Evolutionary conservation across 495 filamentous ascomycete species (phyloP), one percentile per base, ranked within the genome.

Genomic region (Penicillium pancosmium): DNA sequence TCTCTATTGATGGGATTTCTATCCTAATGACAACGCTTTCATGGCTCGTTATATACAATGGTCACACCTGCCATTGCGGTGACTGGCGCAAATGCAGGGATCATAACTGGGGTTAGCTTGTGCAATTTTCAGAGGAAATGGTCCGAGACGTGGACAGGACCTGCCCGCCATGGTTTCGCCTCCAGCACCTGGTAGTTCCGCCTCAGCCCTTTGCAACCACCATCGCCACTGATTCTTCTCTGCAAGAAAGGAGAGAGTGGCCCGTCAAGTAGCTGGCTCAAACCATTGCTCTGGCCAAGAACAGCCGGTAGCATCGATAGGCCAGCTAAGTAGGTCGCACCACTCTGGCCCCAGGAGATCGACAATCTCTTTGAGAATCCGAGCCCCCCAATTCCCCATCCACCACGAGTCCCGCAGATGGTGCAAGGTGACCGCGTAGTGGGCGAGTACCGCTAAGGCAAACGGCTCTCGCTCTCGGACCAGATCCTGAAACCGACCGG

Each of bases 361-460:
- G 25, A 68, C 70, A 38, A 76, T 70, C 34, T 71, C 61, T 33
- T 56, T 60, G 18, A 78, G 63, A n/a, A 78, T 55, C 18, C 66
- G 59, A 1, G 38, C 50, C 0, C 70, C 78, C 78, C 78, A 80
- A 33, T 81, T 74, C 0, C 70, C 73, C 75, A 82, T 78, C 74
- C 76, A 84, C 82, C 82, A 84, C 44, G 74, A 68, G 9, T 74
- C 58, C n/a, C 81, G 68, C 31, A 83, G 51, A 51, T 76, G 73
- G 55, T 83, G 75, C 44, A 84, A 59, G 12, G 81, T 67, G 15
- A 83, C 75, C 6, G 76, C 74, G 62, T 78, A 84, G 59, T 83
- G 78, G 2, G 81, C 80, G 3, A 84, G 70, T 11, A 84, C 68
- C 10, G 81, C 71, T 36, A 84, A 55, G 5, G 87, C 83, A 41